Evolutionary conservation across 805 yeast genomes (phyloP).

Genomic region (Ogataea paradorogensis): DNA sequence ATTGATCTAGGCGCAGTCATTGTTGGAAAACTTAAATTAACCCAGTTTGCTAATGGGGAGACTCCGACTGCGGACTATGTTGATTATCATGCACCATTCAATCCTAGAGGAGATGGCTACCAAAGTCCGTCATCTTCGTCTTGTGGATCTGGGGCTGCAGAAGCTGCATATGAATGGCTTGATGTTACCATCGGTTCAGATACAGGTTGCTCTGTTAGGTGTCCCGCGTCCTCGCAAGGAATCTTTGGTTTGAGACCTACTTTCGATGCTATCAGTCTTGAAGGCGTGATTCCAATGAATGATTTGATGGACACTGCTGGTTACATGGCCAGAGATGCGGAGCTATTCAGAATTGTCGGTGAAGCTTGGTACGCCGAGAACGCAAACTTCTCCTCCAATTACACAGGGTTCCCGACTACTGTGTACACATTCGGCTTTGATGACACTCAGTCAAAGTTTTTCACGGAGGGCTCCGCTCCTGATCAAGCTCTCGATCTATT

Average conservation of each 20-base stretch:
- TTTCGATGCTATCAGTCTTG: constrained; percentile 12
- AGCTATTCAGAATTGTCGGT: constrained; percentile 8
- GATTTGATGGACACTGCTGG: constrained; percentile 15
- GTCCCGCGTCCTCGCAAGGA: constrained; percentile 14
- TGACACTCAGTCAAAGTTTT: constrained; percentile 2
- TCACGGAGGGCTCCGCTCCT: constrained; percentile 5
- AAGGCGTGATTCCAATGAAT: constrained; percentile 14
- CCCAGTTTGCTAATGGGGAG: constrained; percentile 15
- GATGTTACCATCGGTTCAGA: constrained; percentile 14
- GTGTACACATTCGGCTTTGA: constrained; percentile 8
- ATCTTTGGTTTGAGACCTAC: constrained; percentile 14
- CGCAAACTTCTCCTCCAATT: constrained; percentile 7
- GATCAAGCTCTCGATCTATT: constrained; percentile 6
- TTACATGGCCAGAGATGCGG: constrained; percentile 10
- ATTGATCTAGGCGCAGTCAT: constrained; percentile 13
- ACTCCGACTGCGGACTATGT: constrained; percentile 15
- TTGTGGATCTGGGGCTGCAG: constrained; percentile 15
- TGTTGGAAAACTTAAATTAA: constrained; percentile 12
- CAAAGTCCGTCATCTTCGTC: constrained; percentile 15
- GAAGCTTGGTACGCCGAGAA: constrained; percentile 15
- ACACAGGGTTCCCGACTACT: constrained; percentile 11
- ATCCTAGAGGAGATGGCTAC: constrained; percentile 15
- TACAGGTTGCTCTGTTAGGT: constrained; percentile 14
- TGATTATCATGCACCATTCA: constrained; percentile 15
- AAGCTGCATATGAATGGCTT: constrained; percentile 15